Base-by-base conservation (phyloP, 108 stramenopile species). In the Pseudonitzschia multistriata region DNA sequence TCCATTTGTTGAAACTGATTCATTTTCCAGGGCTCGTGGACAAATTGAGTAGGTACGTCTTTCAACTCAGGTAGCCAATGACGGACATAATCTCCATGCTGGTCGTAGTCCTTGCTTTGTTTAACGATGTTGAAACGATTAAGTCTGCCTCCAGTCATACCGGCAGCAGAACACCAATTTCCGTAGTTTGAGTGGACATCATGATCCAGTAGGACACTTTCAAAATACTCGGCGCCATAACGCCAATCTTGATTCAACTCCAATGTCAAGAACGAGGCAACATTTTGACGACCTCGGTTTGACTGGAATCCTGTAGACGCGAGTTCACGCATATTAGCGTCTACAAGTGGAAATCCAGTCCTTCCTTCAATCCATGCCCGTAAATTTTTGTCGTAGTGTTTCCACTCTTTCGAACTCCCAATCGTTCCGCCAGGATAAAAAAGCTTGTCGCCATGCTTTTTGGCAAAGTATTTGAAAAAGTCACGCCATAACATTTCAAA, bases 321-420 rank as follows among this genome's bases (percentile, higher is more conserved):
- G 7, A 99, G 79, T 83, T 99, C 99, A 22, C 99, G 81, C 99
- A 98, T 99, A 78, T 98, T 98, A 70, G 97, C 99, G 78, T 99
- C 99, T 1, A 94, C 93, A 57, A 98, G 65, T 3, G 99, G 99
- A 72, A 85, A 94, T 5, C 86, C 98, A 67, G 84, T 88, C 81
- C 73, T 85, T 40, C 98, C 98, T 69, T 83, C 90, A 61, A 78
- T 85, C 85, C 84, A 96, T 3, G 85, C 85, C 42, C 79, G 76
- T 10, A 90, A 66, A 54, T 78, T 85, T 50, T 80, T 81, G 2
- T 76, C 57, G 66, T 81, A 83, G 74, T 87, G 49, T 74, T 84
- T 84, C 90, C 88, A 80, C 64, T 73, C 17, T 75, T 71, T 63
- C 22, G 74, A 64, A 28, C 63, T 56, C 29, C 79, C 80, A 29